Conservation (phyloP, 2,329 filamentous ascomycete genomes). For the Venturia aucupariae region DNA sequence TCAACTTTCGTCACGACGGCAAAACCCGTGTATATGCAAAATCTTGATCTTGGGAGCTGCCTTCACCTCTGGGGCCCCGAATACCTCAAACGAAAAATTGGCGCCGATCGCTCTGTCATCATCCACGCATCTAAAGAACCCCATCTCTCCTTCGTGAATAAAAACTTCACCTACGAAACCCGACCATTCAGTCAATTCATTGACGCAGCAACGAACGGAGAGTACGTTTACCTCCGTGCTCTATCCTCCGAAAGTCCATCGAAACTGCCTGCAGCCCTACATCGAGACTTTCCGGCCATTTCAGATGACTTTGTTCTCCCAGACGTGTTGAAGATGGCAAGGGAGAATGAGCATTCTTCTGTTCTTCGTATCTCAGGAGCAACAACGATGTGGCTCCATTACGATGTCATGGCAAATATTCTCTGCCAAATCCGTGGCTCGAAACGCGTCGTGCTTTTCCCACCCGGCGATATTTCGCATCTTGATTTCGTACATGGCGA, state of each 20-base stretch:
- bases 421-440: constrained; percentile 69
- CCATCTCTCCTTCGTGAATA: constrained; percentile 73
- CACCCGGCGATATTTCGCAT: constrained; percentile 61
- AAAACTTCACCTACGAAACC: constrained; percentile 72
- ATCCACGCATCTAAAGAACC: constrained; percentile 60
- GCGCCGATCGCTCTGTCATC: constrained; percentile 46
- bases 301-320: constrained; percentile 63
- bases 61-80: constrained; percentile 56
- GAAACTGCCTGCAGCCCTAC: constrained; percentile 59
- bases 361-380: constrained; percentile 70
- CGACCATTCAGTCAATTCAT: constrained; percentile 61
- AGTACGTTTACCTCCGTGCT: constrained; percentile 66
- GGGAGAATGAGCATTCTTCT: constrained; percentile 55
- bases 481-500: constrained; percentile 66
- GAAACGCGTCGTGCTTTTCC: constrained; percentile 69
- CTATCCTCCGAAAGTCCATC: constrained; percentile 61
- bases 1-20: constrained; percentile 30
- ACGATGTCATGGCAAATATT: constrained; percentile 84
- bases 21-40: constrained; percentile 57
- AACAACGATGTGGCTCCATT: constrained; percentile 84
- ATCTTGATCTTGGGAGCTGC: constrained; percentile 59
- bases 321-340: constrained; percentile 38
- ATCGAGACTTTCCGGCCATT: constrained; percentile 61
- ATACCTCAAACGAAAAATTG: constrained; percentile 50
- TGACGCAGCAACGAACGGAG: constrained; percentile 47